phyloP scores from a whole-genome alignment of 345 rosid genomes.

The Xanthoceras sorbifolium region DNA sequence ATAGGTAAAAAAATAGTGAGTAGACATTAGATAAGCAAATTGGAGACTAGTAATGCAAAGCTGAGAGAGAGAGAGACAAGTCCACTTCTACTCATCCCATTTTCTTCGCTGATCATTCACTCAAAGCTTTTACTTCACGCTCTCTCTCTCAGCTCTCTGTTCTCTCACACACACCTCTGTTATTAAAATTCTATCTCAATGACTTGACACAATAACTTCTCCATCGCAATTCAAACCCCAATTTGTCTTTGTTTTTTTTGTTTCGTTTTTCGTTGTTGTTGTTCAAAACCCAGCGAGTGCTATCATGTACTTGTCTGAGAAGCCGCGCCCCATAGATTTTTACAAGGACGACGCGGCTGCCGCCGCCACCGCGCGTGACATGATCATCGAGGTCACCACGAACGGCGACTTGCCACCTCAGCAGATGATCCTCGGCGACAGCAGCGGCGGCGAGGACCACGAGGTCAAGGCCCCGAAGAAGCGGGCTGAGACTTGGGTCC shows the following conservation, averaged over 20 bases:
- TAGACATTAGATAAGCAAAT: not conserved
- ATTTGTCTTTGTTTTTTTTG: too few relatives aligned
- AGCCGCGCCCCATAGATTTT: slow-evolving; percentile 71
- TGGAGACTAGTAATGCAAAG: not conserved
- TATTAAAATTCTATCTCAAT: too few relatives aligned
- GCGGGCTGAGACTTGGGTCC: slow-evolving; percentile 99
- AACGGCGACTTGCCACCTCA: slow-evolving; percentile 63
- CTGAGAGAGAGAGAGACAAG: slow-evolving; percentile 8
- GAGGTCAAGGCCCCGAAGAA: slow-evolving; percentile 92
- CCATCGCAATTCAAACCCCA: not conserved
- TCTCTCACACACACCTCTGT: too few relatives aligned
- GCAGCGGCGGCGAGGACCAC: slow-evolving; percentile 74
- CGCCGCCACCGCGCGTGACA: slow-evolving; percentile 48
- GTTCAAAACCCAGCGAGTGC: not conserved
- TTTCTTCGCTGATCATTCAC: slow-evolving; percentile 26
- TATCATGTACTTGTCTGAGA: slow-evolving; percentile 83
- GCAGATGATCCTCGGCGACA: slow-evolving; percentile 77
- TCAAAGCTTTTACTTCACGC: slow-evolving; percentile 36
- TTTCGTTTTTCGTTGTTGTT: too few relatives aligned
- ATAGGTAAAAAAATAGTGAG: not conserved
- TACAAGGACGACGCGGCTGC: slow-evolving; percentile 60
- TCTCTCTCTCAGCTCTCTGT: slow-evolving; percentile 14
- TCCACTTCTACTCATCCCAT: slow-evolving; percentile 16
- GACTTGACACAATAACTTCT: too few relatives aligned
- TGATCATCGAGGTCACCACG: slow-evolving; percentile 80